Evolutionary conservation across 2,329 filamentous ascomycete genomes (phyloP).

Genomic region (Tetracladium maxilliforme): DNA sequence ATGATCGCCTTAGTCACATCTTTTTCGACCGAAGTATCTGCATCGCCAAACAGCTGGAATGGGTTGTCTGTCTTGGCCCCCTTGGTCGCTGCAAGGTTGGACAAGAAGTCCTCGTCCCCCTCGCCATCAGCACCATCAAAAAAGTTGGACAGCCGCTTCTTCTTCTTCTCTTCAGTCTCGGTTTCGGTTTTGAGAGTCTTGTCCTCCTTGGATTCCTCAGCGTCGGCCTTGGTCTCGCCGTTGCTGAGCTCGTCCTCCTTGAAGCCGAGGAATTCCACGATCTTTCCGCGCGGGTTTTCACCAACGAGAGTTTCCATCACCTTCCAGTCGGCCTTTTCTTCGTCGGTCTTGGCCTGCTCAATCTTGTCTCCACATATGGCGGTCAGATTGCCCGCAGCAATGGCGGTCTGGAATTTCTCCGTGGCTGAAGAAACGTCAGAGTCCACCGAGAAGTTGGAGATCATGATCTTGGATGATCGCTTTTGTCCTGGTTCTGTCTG

Average conservation of each 20-base stretch:
- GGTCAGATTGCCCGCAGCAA: conserved; percentile 63
- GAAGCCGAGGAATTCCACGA: conserved; percentile 87
- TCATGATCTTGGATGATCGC: conserved; percentile 60
- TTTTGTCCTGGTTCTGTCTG: conserved; percentile 46
- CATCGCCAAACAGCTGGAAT: conserved; percentile 75
- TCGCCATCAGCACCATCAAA: conserved; percentile 59
- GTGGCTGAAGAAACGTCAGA: conserved; percentile 71
- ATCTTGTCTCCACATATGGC: conserved; percentile 71
- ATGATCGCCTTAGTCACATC: conserved; percentile 78
- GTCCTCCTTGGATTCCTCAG: conserved; percentile 29
- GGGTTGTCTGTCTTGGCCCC: conserved; percentile 87
- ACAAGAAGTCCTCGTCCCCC: conserved; percentile 79
- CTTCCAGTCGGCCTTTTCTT: conserved; percentile 92
- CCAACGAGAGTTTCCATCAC: conserved; percentile 82
- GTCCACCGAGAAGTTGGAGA: conserved; percentile 82
- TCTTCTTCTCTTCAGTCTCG: no score
- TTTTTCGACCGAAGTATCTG: conserved; percentile 74
- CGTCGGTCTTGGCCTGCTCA: conserved; percentile 61
- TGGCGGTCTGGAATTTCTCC: conserved; percentile 71
- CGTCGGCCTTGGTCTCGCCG: conserved; percentile 30
- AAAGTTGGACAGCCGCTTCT: conserved; percentile 57
- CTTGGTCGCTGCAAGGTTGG: conserved; percentile 73
- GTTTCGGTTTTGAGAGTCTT: conserved; percentile 17
- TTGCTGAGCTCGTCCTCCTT: conserved; percentile 40
- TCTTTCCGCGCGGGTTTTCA: conserved; percentile 69